Base-by-base conservation (phyloP, 2,329 filamentous ascomycete genomes). In the Pochonia chlamydosporia region DNA sequence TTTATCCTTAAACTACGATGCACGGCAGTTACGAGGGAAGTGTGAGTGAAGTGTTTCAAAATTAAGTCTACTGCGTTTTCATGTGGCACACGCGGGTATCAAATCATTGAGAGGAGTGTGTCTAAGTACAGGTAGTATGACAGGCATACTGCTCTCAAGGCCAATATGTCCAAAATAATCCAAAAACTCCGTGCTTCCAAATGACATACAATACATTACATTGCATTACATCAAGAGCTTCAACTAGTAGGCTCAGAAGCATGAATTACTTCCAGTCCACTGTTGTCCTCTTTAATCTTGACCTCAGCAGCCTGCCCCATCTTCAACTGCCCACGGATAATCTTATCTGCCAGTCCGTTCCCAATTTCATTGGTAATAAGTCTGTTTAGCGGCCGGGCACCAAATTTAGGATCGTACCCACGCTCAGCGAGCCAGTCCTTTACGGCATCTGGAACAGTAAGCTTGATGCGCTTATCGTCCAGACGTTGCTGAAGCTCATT, bases 331-430 rank as follows among this genome's bases (percentile, higher is more conserved):
- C 93, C 93, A 46, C 87, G 77, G 57, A 97, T 97, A 58, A 99
- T 95, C 71, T 85, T 87, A 61, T 96, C 91, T 0, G 93, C 93
- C 33, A 97, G 75, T 3, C 82, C 77, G 64, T 96, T 96, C 50
- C 88, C 85, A 55, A 99, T 89, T 67, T 96, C 83, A 59, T 86
- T 95, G 20, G 87, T 82, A 55, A 97, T 96, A 44, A 97, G 77
- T 31, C 93, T 78, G 65, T 97, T 96, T 26, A 97, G 74, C 24
- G 93, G 93, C 6, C 93, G 78, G 7, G 93, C 93, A 52, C 93
- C 93, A 62, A 89, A 97, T 59, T 84, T 85, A 20, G 92, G 89
- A 60, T 96, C 89, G 63, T 97, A 97, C 2, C 92, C 92, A 53
- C 83, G 81, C 52, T 93, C 86, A 35, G 89, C 90, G 5, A 97